Evolutionary conservation across 352 stramenopile genomes (phyloP), one percentile per base, ranked within the genome.

Genomic region (Phytophthora constricta): DNA sequence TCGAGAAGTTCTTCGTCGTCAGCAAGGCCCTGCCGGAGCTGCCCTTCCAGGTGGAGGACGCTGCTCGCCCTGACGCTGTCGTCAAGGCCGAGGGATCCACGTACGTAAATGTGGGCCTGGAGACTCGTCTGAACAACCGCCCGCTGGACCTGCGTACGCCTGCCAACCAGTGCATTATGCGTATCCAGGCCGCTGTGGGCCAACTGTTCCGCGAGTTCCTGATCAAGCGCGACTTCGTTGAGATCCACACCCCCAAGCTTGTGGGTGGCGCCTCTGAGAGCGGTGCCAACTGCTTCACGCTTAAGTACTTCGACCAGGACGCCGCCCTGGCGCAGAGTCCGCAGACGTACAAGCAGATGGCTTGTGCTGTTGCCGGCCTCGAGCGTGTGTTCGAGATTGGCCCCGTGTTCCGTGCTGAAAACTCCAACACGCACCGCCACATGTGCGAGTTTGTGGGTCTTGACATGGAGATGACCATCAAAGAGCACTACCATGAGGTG

Each of bases 261-360:
- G 92, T 99, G 58, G 97, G 90, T 22, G 98, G 98, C 48, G 95
- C 97, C 10, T 98, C 87, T 23, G 98, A 99, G 77, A 98, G 98
- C 66, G 98, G 98, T 37, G 88, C 97, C 10, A 98, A 99, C 74
- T 98, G 98, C 50, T 99, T 99, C 74, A 99, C 86, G 57, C 86
- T 99, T 34, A 89, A 98, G 75, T 99, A 99, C 82, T 99, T 99
- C 80, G 98, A 98, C 68, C 83, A 98, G 72, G 79, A 95, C 42
- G 97, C 97, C 20, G 99, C 97, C 74, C 81, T 99, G 25, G 98
- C 97, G 52, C 93, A 98, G 80, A 97, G 89, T 63, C 98, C 98
- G 33, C 98, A 99, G 82, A 89, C 99, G 16, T 99, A 99, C 89
- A 99, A 99, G 84, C 98, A 99, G 74, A 99, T 99, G 95, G 91